phyloP scores from a whole-genome alignment of 2,329 filamentous ascomycete species.

The Pyrenochaeta sp. region DNA sequence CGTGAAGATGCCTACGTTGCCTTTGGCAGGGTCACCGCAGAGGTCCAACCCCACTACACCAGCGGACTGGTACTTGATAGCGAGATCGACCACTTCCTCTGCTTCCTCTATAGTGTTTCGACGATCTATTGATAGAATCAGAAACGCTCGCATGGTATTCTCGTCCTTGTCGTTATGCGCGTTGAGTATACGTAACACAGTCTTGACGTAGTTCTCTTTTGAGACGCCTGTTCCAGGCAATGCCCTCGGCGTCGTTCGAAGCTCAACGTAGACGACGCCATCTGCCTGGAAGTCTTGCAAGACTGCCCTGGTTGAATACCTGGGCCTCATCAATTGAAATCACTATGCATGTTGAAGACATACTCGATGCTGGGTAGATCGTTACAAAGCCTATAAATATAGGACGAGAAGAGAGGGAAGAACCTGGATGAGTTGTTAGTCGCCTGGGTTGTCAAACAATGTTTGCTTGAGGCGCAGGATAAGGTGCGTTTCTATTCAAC shows the following conservation, averaged over 20 bases:
- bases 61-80: conserved; percentile 59
- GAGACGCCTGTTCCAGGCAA: conserved; percentile 64
- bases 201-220: conserved; percentile 70
- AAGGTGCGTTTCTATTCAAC: neutral
- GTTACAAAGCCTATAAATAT: conserved; percentile 79
- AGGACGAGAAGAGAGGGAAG: conserved; percentile 79
- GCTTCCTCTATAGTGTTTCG: conserved; percentile 68
- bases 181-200: conserved; percentile 71
- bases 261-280: conserved; percentile 79
- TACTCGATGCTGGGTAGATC: conserved; percentile 67
- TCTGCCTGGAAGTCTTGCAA: conserved; percentile 67
- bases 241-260: conserved; percentile 79
- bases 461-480: neutral
- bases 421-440: conserved; percentile 59
- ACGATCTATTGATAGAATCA: conserved; percentile 81
- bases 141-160: conserved; percentile 63
- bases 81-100: conserved; percentile 69
- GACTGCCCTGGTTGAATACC: conserved; percentile 70
- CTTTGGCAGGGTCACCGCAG: conserved; percentile 76
- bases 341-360: conserved; percentile 50
- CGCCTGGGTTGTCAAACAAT: conserved; percentile 3
- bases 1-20: conserved; percentile 68
- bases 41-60: conserved; percentile 80
- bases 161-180: conserved; percentile 55
- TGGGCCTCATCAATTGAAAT: conserved; percentile 24